These are phyloP conservation scores for Echium plantagineum DNA, from an alignment of 257 asterid species.

Conservation along the genomic window DNA sequence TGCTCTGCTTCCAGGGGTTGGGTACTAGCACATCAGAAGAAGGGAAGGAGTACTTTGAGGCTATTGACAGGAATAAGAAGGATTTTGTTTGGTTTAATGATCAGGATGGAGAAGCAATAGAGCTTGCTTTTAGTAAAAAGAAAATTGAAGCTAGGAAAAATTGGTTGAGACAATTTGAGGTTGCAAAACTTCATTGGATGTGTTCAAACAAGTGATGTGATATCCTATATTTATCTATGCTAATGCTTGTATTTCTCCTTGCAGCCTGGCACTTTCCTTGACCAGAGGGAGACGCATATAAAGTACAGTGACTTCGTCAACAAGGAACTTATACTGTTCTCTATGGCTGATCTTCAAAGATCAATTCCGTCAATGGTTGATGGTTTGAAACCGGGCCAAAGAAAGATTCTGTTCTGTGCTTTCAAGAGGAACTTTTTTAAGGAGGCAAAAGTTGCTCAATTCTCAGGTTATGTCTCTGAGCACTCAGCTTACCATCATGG, in stretches of 20 bases:
- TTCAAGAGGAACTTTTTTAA: constrained; percentile 76
- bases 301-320: constrained; percentile 84
- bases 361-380: constrained; percentile 98
- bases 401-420: constrained; percentile 87
- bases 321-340: constrained; percentile 87
- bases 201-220: not conserved
- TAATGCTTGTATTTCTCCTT: not conserved
- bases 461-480: constrained; percentile 94
- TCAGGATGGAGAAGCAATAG: constrained; percentile 89
- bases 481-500: constrained; percentile 99
- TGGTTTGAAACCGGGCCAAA: constrained; percentile 96
- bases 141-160: constrained; percentile 90
- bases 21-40: constrained; percentile 90
- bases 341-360: constrained; percentile 92
- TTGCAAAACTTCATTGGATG: constrained; percentile 4
- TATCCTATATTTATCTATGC: not conserved
- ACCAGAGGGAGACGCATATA: constrained; percentile 52
- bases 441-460: constrained; percentile 91
- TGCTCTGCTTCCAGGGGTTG: constrained; percentile 59
- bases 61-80: constrained; percentile 71
- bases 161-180: constrained; percentile 96
- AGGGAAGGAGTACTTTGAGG: constrained; percentile 84
- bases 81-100: constrained; percentile 76
- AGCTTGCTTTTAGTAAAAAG: constrained; percentile 96
- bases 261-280: constrained; percentile 94